Percentiles rank a stretch among this genome's conserved stretches.
Evolutionary conservation across 805 yeast species (phyloP).

Genomic region (Clavispora vitiphila): DNA sequence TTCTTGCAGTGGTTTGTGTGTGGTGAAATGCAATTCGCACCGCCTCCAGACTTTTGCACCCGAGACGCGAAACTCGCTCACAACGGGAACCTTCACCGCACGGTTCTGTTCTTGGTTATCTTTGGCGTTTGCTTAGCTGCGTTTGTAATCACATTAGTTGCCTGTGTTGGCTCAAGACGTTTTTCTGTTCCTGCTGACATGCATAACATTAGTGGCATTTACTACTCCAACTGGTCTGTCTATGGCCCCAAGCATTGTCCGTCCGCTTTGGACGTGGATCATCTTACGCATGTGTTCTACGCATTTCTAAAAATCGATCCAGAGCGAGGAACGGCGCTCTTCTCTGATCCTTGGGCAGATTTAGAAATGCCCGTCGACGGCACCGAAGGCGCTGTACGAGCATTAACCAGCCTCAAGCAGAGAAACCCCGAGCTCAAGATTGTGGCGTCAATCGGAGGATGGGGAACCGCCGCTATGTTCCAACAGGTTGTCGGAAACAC

Average conservation of each 20-base stretch:
- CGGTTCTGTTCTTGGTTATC: neutral
- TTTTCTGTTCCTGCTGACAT: neutral
- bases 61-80: neutral
- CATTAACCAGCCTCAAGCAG: conserved; percentile 43
- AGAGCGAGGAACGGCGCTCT: conserved; percentile 46
- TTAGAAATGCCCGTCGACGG: conserved; percentile 42
- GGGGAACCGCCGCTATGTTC: conserved; percentile 47
- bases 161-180: neutral
- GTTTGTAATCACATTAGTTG: neutral
- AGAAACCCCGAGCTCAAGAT: conserved; percentile 42
- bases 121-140: neutral
- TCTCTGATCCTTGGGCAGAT: conserved; percentile 68
- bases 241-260: conserved; percentile 47
- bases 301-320: conserved; percentile 65
- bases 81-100: neutral
- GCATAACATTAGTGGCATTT: conserved; percentile 21
- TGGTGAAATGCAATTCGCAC: neutral
- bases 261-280: conserved; percentile 51
- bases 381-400: neutral
- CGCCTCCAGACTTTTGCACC: neutral
- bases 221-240: conserved; percentile 48
- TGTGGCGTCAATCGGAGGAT: conserved; percentile 81
- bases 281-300: conserved; percentile 66
- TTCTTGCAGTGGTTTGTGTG: too few relatives aligned
- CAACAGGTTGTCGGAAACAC: conserved; percentile 21